Evolutionary conservation across 1,139 yeast genomes (phyloP).

Genomic region (Protomyces gravidus): DNA sequence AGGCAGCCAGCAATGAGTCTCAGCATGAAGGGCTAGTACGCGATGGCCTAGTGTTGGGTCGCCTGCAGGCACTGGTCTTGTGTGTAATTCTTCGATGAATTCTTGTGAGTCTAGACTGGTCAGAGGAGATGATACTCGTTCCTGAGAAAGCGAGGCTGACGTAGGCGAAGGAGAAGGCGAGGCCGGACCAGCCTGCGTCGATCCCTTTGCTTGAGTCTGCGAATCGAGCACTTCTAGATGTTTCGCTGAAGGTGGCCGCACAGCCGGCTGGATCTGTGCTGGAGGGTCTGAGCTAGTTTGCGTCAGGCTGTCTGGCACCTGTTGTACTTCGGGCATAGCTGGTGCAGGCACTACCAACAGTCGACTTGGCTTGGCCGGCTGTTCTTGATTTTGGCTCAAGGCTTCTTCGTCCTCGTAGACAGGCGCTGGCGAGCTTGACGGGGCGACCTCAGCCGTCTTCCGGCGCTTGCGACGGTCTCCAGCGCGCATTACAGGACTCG

Average conservation of each 20-base stretch:
- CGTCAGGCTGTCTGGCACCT: not conserved
- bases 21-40: conserved; percentile 15
- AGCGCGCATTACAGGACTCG: conserved; percentile 7
- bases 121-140: conserved; percentile 5
- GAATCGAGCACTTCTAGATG: not conserved
- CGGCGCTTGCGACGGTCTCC: conserved; percentile 18
- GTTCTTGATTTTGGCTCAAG: not conserved
- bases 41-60: conserved; percentile 4
- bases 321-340: too few species aligned
- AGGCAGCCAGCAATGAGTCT: conserved; percentile 9
- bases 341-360: too few species aligned
- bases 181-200: not conserved
- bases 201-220: not conserved
- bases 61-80: conserved; percentile 7
- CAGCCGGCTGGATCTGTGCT: not conserved
- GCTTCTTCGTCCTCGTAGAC: not conserved
- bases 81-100: conserved; percentile 4
- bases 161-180: not conserved
- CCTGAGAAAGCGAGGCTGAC: not conserved
- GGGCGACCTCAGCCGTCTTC: not conserved
- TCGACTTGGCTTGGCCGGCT: not conserved
- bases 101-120: conserved; percentile 14
- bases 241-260: not conserved
- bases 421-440: not conserved
- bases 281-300: not conserved